Evolutionary conservation across 2,329 filamentous ascomycete species (phyloP).

Genomic region (Trichoderma citrinoviride): DNA sequence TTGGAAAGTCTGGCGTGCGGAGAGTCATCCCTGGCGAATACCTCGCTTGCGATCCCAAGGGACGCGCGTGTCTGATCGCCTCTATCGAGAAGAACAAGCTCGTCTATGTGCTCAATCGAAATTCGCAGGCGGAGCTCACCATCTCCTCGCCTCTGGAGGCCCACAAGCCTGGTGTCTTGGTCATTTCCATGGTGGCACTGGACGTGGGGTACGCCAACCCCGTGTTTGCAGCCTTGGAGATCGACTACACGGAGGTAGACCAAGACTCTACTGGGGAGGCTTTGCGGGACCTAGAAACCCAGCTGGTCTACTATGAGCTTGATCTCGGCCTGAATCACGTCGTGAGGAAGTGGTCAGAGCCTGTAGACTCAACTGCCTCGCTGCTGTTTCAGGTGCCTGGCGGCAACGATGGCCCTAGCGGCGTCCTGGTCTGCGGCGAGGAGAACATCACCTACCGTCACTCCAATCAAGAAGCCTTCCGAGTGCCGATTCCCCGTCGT

Average conservation of each 20-base stretch:
- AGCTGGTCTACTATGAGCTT: constrained; percentile 94
- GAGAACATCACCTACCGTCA: constrained; percentile 97
- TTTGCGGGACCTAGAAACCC: constrained; percentile 78
- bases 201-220: constrained; percentile 98
- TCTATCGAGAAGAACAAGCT: constrained; percentile 99
- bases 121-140: constrained; percentile 88
- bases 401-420: constrained; percentile 88
- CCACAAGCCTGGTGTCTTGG: constrained; percentile 86
- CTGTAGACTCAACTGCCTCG: constrained; percentile 84
- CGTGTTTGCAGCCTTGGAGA: constrained; percentile 90
- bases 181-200: constrained; percentile 81
- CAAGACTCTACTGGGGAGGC: constrained; percentile 86
- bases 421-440: constrained; percentile 90
- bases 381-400: constrained; percentile 94
- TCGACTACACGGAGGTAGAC: constrained; percentile 89
- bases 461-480: constrained; percentile 86
- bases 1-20: constrained; percentile 92
- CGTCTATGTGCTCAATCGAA: constrained; percentile 95
- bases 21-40: constrained; percentile 95
- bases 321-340: constrained; percentile 97
- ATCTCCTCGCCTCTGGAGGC: constrained; percentile 97
- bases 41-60: constrained; percentile 91
- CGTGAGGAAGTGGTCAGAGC: constrained; percentile 92
- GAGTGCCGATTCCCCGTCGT: constrained; percentile 83
- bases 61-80: constrained; percentile 89